Percentiles rank a stretch among this genome's conserved stretches.
phyloP scores from a whole-genome alignment of 495 filamentous ascomycete genomes.

The Podospora pseudopauciseta region DNA sequence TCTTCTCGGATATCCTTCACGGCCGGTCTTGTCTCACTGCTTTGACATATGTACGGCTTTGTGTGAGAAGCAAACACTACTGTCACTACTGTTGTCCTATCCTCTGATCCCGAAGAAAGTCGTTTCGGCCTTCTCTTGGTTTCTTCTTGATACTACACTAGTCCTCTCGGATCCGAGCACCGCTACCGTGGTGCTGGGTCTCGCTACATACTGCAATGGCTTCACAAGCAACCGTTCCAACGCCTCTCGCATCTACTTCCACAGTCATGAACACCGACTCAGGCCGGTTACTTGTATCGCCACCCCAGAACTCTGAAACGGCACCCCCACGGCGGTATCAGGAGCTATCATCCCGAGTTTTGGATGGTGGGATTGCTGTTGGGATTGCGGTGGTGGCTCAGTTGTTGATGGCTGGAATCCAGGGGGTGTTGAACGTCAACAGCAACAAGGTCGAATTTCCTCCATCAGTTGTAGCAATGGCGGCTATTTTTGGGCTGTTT shows the following conservation, averaged over 20 bases:
- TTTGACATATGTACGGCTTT: conserved; percentile 20
- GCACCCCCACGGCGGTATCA: neutral
- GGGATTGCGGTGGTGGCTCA: conserved; percentile 25
- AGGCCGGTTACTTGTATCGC: neutral
- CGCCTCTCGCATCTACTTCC: neutral
- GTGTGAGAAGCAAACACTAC: conserved; percentile 24
- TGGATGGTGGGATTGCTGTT: conserved; percentile 22
- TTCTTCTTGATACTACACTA: conserved; percentile 9
- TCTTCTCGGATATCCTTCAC: conserved; percentile 10
- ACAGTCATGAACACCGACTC: neutral
- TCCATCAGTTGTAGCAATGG: conserved; percentile 34
- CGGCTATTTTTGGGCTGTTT: conserved; percentile 21
- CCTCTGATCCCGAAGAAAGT: conserved; percentile 5
- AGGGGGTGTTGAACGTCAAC: conserved; percentile 18
- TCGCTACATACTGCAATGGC: conserved; percentile 9
- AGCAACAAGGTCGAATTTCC: conserved; percentile 26
- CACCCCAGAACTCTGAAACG: neutral
- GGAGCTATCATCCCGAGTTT: neutral
- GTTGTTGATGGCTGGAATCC: conserved; percentile 28
- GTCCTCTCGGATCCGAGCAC: conserved; percentile 10
- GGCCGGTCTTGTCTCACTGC: conserved; percentile 32
- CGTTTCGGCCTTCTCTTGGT: neutral
- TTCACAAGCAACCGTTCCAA: conserved; percentile 5
- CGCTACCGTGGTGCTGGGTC: conserved; percentile 25
- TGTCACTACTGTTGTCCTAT: conserved; percentile 11